Evolutionary conservation across 441 rosid genomes (phyloP), one percentile per base, ranked within the genome.

Genomic region (Euphorbia schlechtendalii): DNA sequence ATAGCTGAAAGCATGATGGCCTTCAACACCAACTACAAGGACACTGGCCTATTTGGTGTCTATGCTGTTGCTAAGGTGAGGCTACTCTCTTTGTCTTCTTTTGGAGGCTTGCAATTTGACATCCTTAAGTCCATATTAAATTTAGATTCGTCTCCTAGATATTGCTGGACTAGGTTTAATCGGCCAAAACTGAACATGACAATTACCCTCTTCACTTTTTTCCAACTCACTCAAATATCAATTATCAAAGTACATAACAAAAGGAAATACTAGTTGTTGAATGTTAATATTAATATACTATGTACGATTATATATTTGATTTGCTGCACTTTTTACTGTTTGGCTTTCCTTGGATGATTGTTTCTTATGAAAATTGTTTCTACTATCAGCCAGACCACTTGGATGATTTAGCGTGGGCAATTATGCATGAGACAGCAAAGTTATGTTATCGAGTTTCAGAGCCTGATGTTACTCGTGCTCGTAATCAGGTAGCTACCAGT

Each of bases 1-100:
- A 70, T 95, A 74, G 98, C 98, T 0, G 99, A 95, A 80, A 92
- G 86, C 73, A 83, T 89, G 82, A 92, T 92, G 98, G 93, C 99
- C 49, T 95, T 95, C 77, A 95, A 95, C 73, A 95, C 98, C 76
- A 95, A 95, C 85, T 95, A 95, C 76, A 95, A 89, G 71, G 99
- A 95, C 77, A 95, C 96, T 58, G 99, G 99, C 61, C 86, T 95
- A 10, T 95, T 95, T 58, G 98, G 99, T 55, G 83, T 95, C 65
- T 92, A 95, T 79, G 99, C 97, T 63, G 83, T 92, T 74, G 96
- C 99, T 2, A 88, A 95, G 98, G 99, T 94, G 70, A 84, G 76
- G 58, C 52, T n/a, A 7, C 38, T 65, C 18, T 24, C 51, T 6
- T 32, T 32, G 34, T 32, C 6, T 32, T 32, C 36, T 21, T 53